Conservation (phyloP, 257 asterid genomes). For the Solanum medicagineum region DNA sequence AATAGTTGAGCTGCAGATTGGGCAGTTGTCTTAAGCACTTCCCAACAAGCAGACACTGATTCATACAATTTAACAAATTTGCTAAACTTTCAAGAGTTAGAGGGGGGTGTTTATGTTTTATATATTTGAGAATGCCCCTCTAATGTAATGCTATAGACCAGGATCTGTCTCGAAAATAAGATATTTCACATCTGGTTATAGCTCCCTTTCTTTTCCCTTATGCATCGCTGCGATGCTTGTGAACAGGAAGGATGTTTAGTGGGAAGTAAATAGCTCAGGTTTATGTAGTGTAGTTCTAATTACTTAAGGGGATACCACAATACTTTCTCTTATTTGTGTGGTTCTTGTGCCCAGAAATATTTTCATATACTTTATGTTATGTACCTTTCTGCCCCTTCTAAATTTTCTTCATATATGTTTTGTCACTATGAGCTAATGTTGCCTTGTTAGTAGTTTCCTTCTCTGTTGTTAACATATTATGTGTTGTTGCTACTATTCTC, state of each 20-base stretch:
- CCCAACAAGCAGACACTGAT: no score
- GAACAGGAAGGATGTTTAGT: neutral
- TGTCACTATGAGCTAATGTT: neutral
- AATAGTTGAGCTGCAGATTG: no score
- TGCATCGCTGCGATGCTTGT: neutral
- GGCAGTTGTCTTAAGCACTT: no score
- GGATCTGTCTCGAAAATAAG: no score
- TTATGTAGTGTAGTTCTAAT: neutral
- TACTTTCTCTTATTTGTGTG: neutral
- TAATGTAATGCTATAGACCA: no score
- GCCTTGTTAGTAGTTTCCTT: neutral
- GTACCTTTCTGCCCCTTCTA: neutral
- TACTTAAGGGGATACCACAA: neutral
- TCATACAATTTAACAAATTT: no score
- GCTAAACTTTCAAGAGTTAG: no score
- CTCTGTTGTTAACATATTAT: neutral
- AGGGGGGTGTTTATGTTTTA: no score
- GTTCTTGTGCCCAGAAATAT: neutral
- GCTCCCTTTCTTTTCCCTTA: neutral
- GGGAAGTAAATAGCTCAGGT: neutral
- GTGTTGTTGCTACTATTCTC: neutral
- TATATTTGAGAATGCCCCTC: no score
- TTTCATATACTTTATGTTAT: neutral
- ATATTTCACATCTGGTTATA: neutral
- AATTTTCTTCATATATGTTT: neutral